phyloP scores from a whole-genome alignment of 768 basidiomycete genomes.

The Boletellus ananas region DNA sequence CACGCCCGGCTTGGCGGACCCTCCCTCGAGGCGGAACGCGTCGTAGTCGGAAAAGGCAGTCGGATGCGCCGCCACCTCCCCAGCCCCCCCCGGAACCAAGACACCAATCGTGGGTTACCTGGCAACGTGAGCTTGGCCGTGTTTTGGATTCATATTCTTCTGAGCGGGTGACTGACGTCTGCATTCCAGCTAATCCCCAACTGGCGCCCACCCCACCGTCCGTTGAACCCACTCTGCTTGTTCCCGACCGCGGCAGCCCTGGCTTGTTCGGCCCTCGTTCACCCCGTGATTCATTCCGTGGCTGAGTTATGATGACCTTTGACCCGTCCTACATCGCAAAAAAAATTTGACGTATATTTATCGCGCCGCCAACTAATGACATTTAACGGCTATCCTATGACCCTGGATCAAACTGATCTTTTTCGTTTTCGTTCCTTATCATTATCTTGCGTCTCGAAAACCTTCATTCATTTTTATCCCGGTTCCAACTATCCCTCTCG shows the following conservation, averaged over 20 bases:
- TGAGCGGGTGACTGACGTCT: slow-evolving; percentile 2
- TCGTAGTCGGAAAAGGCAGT: slow-evolving; percentile 42
- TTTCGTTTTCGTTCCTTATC: slow-evolving; percentile 15
- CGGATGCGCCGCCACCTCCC: slow-evolving; percentile 32
- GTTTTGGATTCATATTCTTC: slow-evolving; percentile 7
- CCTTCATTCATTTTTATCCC: slow-evolving; percentile 5
- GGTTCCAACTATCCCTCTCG: neutral
- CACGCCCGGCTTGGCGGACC: slow-evolving; percentile 62
- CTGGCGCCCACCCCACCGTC: slow-evolving; percentile 59
- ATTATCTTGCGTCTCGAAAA: slow-evolving; percentile 19
- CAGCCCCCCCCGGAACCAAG: slow-evolving; percentile 39
- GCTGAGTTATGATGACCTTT: slow-evolving; percentile 4
- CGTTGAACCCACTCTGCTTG: slow-evolving; percentile 54
- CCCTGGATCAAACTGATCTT: slow-evolving; percentile 8
- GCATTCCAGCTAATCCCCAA: slow-evolving; percentile 51
- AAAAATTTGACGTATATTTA: neutral
- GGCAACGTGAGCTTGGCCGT: slow-evolving; percentile 55
- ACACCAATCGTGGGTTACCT: slow-evolving; percentile 55
- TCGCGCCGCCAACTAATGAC: slow-evolving; percentile 4
- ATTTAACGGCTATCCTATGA: slow-evolving; percentile 20
- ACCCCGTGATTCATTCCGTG: slow-evolving; percentile 41
- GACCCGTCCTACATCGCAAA: neutral
- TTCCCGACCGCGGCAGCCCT: slow-evolving; percentile 55
- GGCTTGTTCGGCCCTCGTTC: slow-evolving; percentile 79
- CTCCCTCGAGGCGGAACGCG: slow-evolving; percentile 37